Evolutionary conservation across 1,284 basidiomycete genomes (phyloP), one percentile per base, ranked within the genome.

Genomic region (Rhodotorula sp.): DNA sequence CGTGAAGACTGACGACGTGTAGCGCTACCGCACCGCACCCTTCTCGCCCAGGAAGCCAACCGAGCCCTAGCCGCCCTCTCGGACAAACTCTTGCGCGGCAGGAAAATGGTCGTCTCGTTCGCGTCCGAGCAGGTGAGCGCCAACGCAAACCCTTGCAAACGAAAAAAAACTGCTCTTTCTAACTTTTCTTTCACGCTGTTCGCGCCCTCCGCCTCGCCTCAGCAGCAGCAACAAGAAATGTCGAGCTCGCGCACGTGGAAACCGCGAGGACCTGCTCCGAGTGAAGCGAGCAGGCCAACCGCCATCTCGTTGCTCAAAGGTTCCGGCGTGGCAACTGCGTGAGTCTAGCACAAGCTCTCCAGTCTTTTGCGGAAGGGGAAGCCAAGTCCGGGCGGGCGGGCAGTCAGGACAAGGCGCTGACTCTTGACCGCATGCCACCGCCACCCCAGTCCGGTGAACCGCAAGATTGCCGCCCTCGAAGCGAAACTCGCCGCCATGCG

Each of bases 391-490:
- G n/a, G 28, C 28, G 28, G 28, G 28, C 28, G 28, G 28, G 14
- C 18, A 14, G 15, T 12, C 26, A 21, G n/a, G n/a, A 28, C n/a
- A 0, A n/a, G n/a, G 54, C n/a, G 50, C 55, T 47, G 38, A 60
- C 54, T 58, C 57, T 43, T 28, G 23, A 64, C 47, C 16, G 28
- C 49, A 19, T 6, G 5, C 26, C 21, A 2, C 54, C 14, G 19
- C 23, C 52, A 28, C 18, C 26, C 5, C 60, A 54, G 60, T 1
- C 58, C 60, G 21, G 26, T 19, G 21, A 84, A 87, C 61, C 88
- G 89, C 74, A 97, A 97, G 82, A 98, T 98, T 77, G 93, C 93
- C 2, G 88, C 90, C 72, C 90, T 97, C 86, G 95, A 98, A 81
- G 95, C 95, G 7, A 98, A 98, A 81, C 84, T 98, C 28, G 86